A percentile compares a stretch with the other conserved stretches of the same genome.
Conservation (phyloP, 1,284 basidiomycete genomes). For the Puccinia brachypodii region DNA sequence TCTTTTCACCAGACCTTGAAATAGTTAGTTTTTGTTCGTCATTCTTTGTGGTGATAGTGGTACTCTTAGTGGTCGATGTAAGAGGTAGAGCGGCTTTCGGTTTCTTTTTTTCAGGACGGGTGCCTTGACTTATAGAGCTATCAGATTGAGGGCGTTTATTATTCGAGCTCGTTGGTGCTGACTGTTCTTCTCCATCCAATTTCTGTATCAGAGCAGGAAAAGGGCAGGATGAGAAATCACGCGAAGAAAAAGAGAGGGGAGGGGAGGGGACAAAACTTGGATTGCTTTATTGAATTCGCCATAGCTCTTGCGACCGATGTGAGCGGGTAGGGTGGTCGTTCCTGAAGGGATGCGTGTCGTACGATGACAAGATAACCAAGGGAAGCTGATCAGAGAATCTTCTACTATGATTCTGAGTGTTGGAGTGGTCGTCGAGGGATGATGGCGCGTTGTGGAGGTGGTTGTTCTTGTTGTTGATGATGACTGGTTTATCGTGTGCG, state of each 20-base stretch:
- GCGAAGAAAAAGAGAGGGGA: not conserved
- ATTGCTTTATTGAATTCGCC: slow-evolving; percentile 16
- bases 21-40: too few relatives aligned
- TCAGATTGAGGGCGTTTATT: not conserved
- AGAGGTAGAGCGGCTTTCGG: not conserved
- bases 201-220: not conserved
- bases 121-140: too few relatives aligned
- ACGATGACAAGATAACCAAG: not conserved
- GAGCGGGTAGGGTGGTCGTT: not conserved
- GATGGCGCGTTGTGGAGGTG: not conserved
- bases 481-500: not conserved
- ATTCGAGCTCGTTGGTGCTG: not conserved
- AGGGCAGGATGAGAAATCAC: not conserved
- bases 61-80: not conserved
- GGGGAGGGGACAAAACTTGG: slow-evolving; percentile 17
- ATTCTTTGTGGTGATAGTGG: not conserved
- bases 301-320: slow-evolving; percentile 22
- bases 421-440: not conserved
- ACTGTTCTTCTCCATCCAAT: not conserved
- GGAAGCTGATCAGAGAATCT: slow-evolving; percentile 22
- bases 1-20: too few relatives aligned
- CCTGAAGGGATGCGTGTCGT: not conserved
- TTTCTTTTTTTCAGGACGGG: not conserved
- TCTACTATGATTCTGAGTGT: slow-evolving; percentile 1
- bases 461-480: not conserved